These are phyloP conservation scores for Trichosporon asahii DNA, from an alignment of 1,284 basidiomycete species.

Conservation along the genomic window DNA sequence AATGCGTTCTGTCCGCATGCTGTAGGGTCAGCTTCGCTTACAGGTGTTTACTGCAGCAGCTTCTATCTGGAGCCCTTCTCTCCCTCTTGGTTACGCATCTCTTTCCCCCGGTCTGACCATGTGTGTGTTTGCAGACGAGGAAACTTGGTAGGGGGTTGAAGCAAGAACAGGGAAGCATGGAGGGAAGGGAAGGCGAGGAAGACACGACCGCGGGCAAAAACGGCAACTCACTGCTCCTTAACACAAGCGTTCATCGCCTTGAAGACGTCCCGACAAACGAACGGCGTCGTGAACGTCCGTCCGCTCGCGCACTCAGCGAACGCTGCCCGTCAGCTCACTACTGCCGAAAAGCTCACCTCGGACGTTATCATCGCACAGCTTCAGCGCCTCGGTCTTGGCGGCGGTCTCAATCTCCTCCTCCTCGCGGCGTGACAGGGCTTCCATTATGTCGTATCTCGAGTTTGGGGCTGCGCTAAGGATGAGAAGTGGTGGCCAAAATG, in stretches of 20 bases:
- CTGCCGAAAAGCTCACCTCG: conserved; percentile 58
- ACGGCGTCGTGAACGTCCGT: conserved; percentile 75
- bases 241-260: conserved; percentile 74
- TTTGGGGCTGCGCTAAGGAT: neutral
- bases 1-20: conserved; percentile 41
- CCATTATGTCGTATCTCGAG: conserved; percentile 56
- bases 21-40: conserved; percentile 18
- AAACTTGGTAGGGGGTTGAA: too few species aligned
- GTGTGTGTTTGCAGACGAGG: too few species aligned
- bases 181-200: neutral
- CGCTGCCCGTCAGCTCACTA: conserved; percentile 54
- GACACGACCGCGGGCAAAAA: too few species aligned
- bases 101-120: too few species aligned
- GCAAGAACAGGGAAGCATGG: too few species aligned
- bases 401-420: conserved; percentile 61
- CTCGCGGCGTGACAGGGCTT: conserved; percentile 80
- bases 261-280: conserved; percentile 70
- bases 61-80: too few species aligned
- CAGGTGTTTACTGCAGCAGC: too few species aligned
- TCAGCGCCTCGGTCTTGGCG: conserved; percentile 74
- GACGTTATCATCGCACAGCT: conserved; percentile 70
- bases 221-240: conserved; percentile 73
- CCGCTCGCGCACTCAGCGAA: conserved; percentile 80
- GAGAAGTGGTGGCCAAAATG: conserved; percentile 1
- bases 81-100: too few species aligned